Evolutionary conservation across 495 filamentous ascomycete genomes (phyloP), one percentile per base, ranked within the genome.

Genomic region (Evernia prunastri): DNA sequence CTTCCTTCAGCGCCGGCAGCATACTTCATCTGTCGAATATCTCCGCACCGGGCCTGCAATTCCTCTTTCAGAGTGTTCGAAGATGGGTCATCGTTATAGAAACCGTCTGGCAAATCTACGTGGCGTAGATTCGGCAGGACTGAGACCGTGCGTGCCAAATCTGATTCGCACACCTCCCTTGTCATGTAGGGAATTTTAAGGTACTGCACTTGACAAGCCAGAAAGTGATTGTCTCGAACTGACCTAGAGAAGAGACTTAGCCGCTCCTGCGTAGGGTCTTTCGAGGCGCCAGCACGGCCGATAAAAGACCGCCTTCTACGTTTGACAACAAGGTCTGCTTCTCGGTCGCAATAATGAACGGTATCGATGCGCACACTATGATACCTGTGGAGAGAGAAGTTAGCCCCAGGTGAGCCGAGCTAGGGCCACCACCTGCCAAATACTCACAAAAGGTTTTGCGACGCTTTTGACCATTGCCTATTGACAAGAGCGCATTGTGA

Each of bases 151-250:
- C 91, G 84, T 20, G 94, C 94, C 59, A 96, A 83, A 63, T 90
- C 88, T 42, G 89, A 80, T 73, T 91, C 92, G 77, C 83, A 89
- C 10, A 88, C 87, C 75, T 97, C 93, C 51, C 94, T 86, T 54
- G 91, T 87, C 94, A 96, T 96, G 73, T 96, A 97, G n/a, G 94
- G 90, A 69, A 89, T 87, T 76, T 96, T 93, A 60, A 98, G 77
- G 61, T 87, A 89, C 64, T 87, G 76, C 15, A 96, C 89, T 33
- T 82, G 77, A 8, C 76, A 72, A 0, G 84, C 91, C 20, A 94
- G 77, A 12, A 80, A 79, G 31, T 81, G 80, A 36, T 88, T 85
- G 39, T 92, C 87, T 63, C 92, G 83, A 40, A 97, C 84, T 0
- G 91, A 87, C 49, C 90, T 85, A 72, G 86, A 89, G 51, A 98